Evolutionary conservation across 805 yeast species (phyloP).

Genomic region (Cephaloascus albidus): DNA sequence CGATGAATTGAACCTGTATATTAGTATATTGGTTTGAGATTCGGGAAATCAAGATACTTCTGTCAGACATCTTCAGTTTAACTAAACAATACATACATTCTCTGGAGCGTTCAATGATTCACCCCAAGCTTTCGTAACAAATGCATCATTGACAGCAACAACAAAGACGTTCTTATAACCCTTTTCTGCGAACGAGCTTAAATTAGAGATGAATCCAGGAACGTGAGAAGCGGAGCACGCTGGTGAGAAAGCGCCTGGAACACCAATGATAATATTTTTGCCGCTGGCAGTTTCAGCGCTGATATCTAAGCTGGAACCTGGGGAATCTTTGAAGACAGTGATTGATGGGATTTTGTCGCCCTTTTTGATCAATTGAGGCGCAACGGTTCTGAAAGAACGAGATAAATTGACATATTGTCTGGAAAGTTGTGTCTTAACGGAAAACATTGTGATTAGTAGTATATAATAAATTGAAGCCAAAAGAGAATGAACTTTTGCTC

Average conservation of each 20-base stretch:
- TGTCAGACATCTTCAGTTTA: constrained; percentile 10
- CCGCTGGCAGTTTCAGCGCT: constrained; percentile 23
- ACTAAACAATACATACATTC: background rate
- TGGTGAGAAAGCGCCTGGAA: constrained; percentile 76
- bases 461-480: too few species aligned
- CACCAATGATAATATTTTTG: constrained; percentile 20
- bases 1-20: constrained; percentile 45
- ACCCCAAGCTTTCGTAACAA: constrained; percentile 79
- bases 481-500: too few species aligned
- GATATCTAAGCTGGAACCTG: constrained; percentile 52
- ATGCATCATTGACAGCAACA: constrained; percentile 79
- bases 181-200: constrained; percentile 45
- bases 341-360: constrained; percentile 59
- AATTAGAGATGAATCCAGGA: constrained; percentile 58
- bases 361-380: constrained; percentile 24
- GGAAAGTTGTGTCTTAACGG: background rate
- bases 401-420: background rate
- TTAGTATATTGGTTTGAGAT: background rate
- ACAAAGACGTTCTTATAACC: constrained; percentile 60
- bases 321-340: constrained; percentile 50
- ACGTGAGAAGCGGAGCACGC: constrained; percentile 67
- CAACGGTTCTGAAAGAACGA: constrained; percentile 13
- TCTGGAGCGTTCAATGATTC: constrained; percentile 25
- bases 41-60: constrained; percentile 9
- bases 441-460: background rate